Base-by-base conservation (phyloP, 2,329 filamentous ascomycete genomes). In the Chaetomiaceae sp. region DNA sequence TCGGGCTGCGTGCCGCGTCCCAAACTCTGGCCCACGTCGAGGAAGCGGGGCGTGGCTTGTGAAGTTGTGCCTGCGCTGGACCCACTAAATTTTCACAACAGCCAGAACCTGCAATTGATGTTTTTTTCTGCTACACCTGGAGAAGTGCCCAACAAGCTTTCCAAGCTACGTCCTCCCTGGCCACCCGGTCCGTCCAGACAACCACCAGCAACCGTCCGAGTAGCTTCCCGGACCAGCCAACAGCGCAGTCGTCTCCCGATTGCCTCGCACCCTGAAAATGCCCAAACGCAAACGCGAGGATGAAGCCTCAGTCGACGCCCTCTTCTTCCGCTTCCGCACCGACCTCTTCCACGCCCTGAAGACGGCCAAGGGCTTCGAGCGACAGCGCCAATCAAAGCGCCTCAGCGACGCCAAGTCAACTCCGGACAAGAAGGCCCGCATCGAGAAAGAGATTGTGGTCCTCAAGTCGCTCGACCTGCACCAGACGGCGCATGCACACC, bases 331-430 rank as follows among this genome's bases (percentile, higher is more conserved):
- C 55, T 69, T 73, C 57, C 72, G 75, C 53, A 79, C 78, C 59
- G 73, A 81, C 29, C 70, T 91, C 8, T 74, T 75, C 51, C 75
- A 79, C 48, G 83, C 83, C 1, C 72, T 91, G 50, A 88, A 88
- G 64, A 71, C 74, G 10, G 83, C 82, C 47, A 88, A 86, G 61
- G 82, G 83, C 38, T 84, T 88, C 60, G 86, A 91, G 69, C 76
- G 86, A 37, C 87, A 91, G 66, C 86, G 88, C 54, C 74, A 86
- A 49, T 75, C 83, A 51, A 83, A 79, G 62, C 69, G 74, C 34
- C 63, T 78, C 12, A 71, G 66, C 40, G 75, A 78, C 22, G 66
- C 68, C 42, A 71, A 68, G 42, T 57, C 67, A 14, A 61, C 65
- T 2, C 53, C 65, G 8, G 74, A 74, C 36, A 79, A 81, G 58